Conservation (phyloP, 345 rosid species). For the Mercurialis annua region DNA sequence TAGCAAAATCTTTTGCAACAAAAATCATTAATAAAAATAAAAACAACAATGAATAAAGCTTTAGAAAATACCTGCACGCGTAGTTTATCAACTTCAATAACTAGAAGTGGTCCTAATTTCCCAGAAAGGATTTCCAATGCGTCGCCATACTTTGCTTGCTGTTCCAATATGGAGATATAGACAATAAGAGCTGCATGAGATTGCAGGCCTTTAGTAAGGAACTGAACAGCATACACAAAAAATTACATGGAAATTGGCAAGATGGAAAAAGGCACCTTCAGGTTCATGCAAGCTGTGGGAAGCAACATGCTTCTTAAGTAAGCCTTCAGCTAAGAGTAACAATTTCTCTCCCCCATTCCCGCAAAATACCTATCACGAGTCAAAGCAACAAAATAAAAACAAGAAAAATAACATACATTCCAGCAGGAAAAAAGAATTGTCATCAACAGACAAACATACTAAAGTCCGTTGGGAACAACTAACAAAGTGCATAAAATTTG, state of each 20-base stretch:
- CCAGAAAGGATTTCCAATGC: slow-evolving; percentile 86
- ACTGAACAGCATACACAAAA: background rate
- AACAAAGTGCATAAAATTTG: background rate
- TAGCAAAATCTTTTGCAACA: no score
- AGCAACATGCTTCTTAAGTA: slow-evolving; percentile 83
- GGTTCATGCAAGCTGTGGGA: slow-evolving; percentile 97
- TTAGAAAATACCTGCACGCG: slow-evolving; percentile 73
- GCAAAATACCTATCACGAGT: slow-evolving; percentile 61
- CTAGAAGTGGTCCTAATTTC: slow-evolving; percentile 74
- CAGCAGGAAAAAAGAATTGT: slow-evolving; percentile 5
- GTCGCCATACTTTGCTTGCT: slow-evolving; percentile 71
- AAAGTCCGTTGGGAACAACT: background rate
- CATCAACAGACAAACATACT: background rate
- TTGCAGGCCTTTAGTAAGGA: slow-evolving; percentile 15
- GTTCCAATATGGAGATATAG: slow-evolving; percentile 88
- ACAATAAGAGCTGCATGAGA: slow-evolving; percentile 75
- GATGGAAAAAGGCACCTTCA: slow-evolving; percentile 50
- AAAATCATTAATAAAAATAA: no score
- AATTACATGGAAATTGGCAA: background rate
- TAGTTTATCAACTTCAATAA: slow-evolving; percentile 88
- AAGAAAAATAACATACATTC: slow-evolving; percentile 4
- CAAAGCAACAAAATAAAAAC: slow-evolving; percentile 20
- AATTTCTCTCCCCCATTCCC: slow-evolving; percentile 86
- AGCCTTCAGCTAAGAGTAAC: slow-evolving; percentile 80
- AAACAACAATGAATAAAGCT: no score